Conservation (phyloP, 495 filamentous ascomycete genomes). For the Penicillium pulvis region DNA sequence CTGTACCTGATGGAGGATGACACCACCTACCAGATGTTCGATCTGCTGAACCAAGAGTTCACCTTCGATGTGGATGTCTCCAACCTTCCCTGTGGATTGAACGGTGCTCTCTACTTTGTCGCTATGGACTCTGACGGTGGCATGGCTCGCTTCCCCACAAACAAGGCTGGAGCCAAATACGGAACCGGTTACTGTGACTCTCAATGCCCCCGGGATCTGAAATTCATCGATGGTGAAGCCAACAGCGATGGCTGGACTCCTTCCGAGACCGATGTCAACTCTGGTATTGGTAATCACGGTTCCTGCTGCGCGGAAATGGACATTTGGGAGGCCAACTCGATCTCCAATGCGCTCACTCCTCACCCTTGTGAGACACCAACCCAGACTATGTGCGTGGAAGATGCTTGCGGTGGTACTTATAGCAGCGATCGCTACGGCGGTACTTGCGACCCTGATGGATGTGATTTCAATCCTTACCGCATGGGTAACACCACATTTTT, state of each 20-base stretch:
- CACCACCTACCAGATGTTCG: slow-evolving; percentile 60
- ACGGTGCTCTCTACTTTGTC: slow-evolving; percentile 71
- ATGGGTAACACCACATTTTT: slow-evolving; percentile 65
- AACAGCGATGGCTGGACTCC: slow-evolving; percentile 63
- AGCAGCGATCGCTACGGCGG: slow-evolving; percentile 46
- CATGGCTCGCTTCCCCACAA: slow-evolving; percentile 48
- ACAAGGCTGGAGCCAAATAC: slow-evolving; percentile 69
- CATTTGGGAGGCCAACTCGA: slow-evolving; percentile 71
- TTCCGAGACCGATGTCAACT: slow-evolving; percentile 60
- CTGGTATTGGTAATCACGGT: slow-evolving; percentile 60
- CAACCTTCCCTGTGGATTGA: slow-evolving; percentile 67
- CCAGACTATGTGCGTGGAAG: slow-evolving; percentile 59
- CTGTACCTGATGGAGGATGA: slow-evolving; percentile 60
- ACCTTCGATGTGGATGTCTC: slow-evolving; percentile 69
- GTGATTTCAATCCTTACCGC: slow-evolving; percentile 78
- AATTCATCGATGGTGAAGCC: slow-evolving; percentile 65
- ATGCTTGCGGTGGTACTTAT: slow-evolving; percentile 55
- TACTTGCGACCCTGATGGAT: slow-evolving; percentile 75
- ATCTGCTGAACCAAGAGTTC: slow-evolving; percentile 63
- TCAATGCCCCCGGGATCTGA: slow-evolving; percentile 65
- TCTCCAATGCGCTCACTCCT: slow-evolving; percentile 59
- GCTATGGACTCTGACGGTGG: slow-evolving; percentile 68
- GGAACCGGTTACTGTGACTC: slow-evolving; percentile 81
- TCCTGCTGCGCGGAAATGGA: slow-evolving; percentile 77
- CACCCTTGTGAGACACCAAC: slow-evolving; percentile 62